phyloP scores from a whole-genome alignment of 2,329 filamentous ascomycete species.

The Penicillium nordicum region DNA sequence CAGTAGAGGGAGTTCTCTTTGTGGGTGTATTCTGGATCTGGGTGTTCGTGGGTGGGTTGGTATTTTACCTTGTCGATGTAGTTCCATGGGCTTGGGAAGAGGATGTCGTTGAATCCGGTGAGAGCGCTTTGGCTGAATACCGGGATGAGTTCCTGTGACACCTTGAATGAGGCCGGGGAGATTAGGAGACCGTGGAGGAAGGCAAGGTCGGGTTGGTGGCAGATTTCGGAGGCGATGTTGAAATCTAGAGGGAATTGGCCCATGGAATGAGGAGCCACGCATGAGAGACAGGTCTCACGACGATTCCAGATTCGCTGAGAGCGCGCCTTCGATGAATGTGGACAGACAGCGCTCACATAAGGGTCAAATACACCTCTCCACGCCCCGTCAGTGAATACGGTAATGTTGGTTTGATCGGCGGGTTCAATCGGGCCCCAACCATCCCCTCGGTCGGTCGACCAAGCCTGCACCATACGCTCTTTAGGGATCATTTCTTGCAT shows the following conservation, averaged over 20 bases:
- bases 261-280: constrained; percentile 61
- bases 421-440: constrained; percentile 41
- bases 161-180: constrained; percentile 59
- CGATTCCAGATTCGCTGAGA: constrained; percentile 61
- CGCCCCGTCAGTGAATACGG: constrained; percentile 41
- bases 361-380: constrained; percentile 41
- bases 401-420: constrained; percentile 31
- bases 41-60: constrained; percentile 48
- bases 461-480: constrained; percentile 27
- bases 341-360: constrained; percentile 55
- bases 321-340: constrained; percentile 59
- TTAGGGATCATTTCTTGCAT: constrained; percentile 15
- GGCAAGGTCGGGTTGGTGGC: constrained; percentile 72
- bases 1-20: constrained; percentile 69
- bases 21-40: constrained; percentile 55
- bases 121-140: constrained; percentile 74
- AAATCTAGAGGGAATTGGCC: constrained; percentile 66
- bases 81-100: constrained; percentile 66
- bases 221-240: constrained; percentile 63
- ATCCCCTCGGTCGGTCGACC: constrained; percentile 37
- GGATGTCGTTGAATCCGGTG: constrained; percentile 69
- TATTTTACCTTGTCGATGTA: constrained; percentile 58
- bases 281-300: constrained; percentile 61
- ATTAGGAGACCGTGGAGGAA: constrained; percentile 72
- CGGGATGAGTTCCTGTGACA: constrained; percentile 64